Evolutionary conservation across 305 asterid genomes (phyloP).

Genomic region (Fraxinus dipetala): DNA sequence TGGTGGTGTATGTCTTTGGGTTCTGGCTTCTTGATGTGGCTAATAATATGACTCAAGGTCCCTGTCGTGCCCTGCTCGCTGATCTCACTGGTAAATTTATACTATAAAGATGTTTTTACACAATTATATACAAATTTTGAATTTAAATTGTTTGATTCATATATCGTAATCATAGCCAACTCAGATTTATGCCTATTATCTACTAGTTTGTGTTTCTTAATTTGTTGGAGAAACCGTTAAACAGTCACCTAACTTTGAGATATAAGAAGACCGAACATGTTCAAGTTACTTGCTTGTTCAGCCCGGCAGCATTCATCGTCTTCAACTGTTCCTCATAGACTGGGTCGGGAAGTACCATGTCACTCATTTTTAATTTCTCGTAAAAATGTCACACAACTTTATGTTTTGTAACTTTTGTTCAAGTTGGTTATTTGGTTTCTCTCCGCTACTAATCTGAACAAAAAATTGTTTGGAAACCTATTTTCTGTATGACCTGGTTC

Average conservation of each 20-base stretch:
- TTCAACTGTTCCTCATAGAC: neutral
- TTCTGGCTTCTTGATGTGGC: conserved; percentile 90
- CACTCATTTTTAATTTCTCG: neutral
- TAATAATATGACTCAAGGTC: conserved; percentile 82
- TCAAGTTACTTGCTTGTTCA: neutral
- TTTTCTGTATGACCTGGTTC: neutral
- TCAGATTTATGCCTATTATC: neutral
- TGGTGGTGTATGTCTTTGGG: conserved; percentile 60
- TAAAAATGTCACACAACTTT: neutral
- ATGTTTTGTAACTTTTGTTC: neutral
- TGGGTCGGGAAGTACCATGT: neutral
- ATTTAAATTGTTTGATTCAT: neutral
- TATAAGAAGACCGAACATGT: neutral
- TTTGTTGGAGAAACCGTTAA: neutral
- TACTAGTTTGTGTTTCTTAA: neutral
- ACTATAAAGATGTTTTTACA: neutral
- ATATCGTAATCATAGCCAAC: neutral
- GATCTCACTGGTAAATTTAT: conserved; percentile 61
- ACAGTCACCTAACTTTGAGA: neutral
- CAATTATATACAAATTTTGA: neutral
- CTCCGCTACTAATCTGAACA: neutral
- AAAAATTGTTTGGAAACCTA: neutral
- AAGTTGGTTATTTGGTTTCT: neutral
- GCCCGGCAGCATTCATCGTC: neutral
- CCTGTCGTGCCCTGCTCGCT: conserved; percentile 84